phyloP scores from a whole-genome alignment of 345 rosid genomes.

The Populus deltoides region DNA sequence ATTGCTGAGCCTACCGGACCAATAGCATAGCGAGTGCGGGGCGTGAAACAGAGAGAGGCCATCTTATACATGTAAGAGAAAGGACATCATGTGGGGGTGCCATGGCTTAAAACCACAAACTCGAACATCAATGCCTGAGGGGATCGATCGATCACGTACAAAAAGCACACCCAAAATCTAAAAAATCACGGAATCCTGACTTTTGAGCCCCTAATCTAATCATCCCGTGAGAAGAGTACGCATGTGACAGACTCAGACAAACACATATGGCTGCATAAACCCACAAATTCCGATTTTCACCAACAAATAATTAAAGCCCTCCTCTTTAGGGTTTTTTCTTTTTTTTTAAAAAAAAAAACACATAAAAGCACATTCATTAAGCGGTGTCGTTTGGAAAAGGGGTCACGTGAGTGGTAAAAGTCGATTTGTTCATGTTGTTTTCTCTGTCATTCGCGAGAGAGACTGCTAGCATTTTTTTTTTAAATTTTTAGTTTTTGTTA shows the following conservation, averaged over 20 bases:
- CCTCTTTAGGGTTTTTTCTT: no score
- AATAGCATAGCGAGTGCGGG: not conserved
- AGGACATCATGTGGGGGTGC: conserved; percentile 21
- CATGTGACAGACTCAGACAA: conserved; percentile 40
- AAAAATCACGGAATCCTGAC: not conserved
- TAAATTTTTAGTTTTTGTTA: not conserved
- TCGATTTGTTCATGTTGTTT: not conserved
- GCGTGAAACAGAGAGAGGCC: not conserved
- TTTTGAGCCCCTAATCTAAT: not conserved
- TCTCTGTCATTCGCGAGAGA: not conserved
- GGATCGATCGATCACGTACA: not conserved
- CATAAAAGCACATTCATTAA: not conserved
- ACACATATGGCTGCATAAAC: conserved; percentile 2
- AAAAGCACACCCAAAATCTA: conserved; percentile 17
- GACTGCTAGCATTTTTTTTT: not conserved
- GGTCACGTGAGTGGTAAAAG: not conserved
- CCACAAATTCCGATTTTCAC: not conserved
- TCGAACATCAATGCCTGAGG: not conserved
- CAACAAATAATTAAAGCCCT: not conserved
- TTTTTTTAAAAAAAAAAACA: no score
- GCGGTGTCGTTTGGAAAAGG: not conserved
- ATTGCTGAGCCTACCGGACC: not conserved
- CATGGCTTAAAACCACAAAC: conserved; percentile 27
- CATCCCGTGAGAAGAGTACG: conserved; percentile 41
- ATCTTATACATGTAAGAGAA: not conserved